These are phyloP conservation scores for Isabelozyma heimii DNA, from an alignment of 805 yeast species.

Conservation along the genomic window DNA sequence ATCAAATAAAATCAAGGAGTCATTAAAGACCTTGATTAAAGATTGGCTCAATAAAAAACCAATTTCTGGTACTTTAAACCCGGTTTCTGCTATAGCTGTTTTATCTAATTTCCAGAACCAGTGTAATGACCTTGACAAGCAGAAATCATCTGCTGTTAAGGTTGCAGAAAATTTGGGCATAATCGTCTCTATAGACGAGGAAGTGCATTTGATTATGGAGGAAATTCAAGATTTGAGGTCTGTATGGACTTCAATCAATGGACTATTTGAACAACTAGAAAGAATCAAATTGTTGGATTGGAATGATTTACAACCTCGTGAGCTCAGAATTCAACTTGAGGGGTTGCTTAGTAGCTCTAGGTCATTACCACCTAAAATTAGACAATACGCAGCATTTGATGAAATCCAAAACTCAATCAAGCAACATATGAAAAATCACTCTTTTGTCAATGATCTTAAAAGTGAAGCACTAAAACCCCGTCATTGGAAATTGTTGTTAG, in stretches of 20 bases:
- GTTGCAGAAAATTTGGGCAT: constrained; percentile 5
- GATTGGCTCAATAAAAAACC: constrained; percentile 55
- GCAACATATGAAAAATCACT: constrained; percentile 32
- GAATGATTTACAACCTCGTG: constrained; percentile 45
- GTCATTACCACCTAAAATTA: constrained; percentile 52
- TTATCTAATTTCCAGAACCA: constrained; percentile 24
- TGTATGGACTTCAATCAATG: constrained; percentile 64
- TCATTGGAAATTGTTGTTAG: constrained; percentile 61
- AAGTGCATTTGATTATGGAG: constrained; percentile 28
- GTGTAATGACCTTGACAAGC: constrained; percentile 7
- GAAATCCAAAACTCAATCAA: constrained; percentile 49
- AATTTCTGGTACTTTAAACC: constrained; percentile 36
- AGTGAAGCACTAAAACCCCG: constrained; percentile 57
- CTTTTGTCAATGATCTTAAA: constrained; percentile 45
- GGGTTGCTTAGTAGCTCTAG: constrained; percentile 45
- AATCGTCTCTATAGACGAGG: constrained; percentile 20
- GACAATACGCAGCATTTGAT: constrained; percentile 70
- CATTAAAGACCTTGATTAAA: constrained; percentile 22
- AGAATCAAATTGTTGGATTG: constrained; percentile 45
- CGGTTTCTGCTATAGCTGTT: constrained; percentile 42
- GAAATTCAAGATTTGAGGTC: constrained; percentile 56
- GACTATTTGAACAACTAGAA: constrained; percentile 47
- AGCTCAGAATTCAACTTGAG: constrained; percentile 49
- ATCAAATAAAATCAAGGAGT: constrained; percentile 28
- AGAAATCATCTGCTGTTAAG: constrained; percentile 1